Evolutionary conservation across 176 grass and related monocot species (phyloP), one percentile per base, ranked within the genome.

Genomic region (Dactylis glomerata): DNA sequence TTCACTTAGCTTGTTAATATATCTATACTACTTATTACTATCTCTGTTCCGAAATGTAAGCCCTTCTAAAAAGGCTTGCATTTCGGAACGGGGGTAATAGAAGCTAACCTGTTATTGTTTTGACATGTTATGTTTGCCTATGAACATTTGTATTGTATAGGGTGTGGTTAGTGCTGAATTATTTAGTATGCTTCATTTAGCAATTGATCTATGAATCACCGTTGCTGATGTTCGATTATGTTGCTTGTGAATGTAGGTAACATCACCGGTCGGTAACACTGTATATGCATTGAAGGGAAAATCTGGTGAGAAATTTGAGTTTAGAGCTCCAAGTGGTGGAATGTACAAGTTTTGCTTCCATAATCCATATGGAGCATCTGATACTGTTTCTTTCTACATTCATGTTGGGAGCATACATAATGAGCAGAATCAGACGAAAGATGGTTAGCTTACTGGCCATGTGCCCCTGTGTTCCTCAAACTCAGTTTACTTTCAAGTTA

Each of bases 301-400:
- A 90, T 98, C 91, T 78, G 91, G 95, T 27, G 95, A 92, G 34
- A 98, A 98, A 46, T 93, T 95, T 79, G 95, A 93, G 19, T 95
- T 98, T 42, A 98, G 93, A 78, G 91, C 91, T 23, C 95, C 95
- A 44, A 89, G 87, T 66, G 91, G 85, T 87, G 95, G 95, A 77
- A 93, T 95, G 91, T 89, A 98, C 75, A 98, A 98, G 64, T 98
- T 93, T 52, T 98, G 95, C 69, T 98, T 95, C 80, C 91, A 95
- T 75, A 98, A 98, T 87, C 82, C 92, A 40, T 88, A 95, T 84
- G 91, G 92, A 44, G 80, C 92, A 42, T 92, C 95, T 30, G 95
- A 98, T 83, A 98, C 92, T 28, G 91, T 98, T 80, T 98, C 95
- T 37, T 98, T 98, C 79, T 95, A 98, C 49, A 51, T 51, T 51